Base-by-base conservation (phyloP, 2,329 filamentous ascomycete genomes). In the Simplicillium sp. region DNA sequence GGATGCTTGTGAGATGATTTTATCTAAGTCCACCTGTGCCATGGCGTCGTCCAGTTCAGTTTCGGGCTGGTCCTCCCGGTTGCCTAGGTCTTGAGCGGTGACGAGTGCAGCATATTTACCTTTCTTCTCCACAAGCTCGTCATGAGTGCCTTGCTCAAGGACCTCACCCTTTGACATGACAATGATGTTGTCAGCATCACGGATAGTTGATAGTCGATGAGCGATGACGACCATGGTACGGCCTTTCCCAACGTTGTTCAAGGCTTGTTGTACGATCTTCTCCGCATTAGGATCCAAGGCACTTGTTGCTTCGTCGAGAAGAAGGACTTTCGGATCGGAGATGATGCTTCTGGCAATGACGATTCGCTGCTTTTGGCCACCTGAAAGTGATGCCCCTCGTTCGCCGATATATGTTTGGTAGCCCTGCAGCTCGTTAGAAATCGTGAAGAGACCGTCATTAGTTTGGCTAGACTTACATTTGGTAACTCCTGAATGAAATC, bases 271-370 rank as follows among this genome's bases (percentile, higher is more conserved):
- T 1, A 80, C 76, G 16, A 73, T 64, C 20, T 64, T 61, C 39
- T 71, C 66, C 3, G 68, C 61, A 11, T 62, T 61, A 3, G 65
- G 61, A 34, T 70, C 65, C 9, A 70, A 54, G 1, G 80, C 77
- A 37, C 73, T 80, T 0, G 82, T 85, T 2, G 81, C 81, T 55
- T 86, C 81, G 47, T 86, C 82, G 2, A 85, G 63, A 25, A 85
- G 71, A 1, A 85, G 61, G 34, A 85, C 75, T 3, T 66, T 66
- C 0, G 80, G 79, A 41, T 80, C 65, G 16, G 76, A 77, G 34
- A 84, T 67, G 46, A 84, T 81, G 44, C 73, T 78, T 15, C 80
- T 69, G 2, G 80, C 80, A 46, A 84, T 83, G 2, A 79, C 74
- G 18, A 84, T 66, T 5, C 80, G 70, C 51, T 84, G 81, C 39